phyloP scores from a whole-genome alignment of 2,329 filamentous ascomycete genomes.

The Botrytis pseudocinerea region DNA sequence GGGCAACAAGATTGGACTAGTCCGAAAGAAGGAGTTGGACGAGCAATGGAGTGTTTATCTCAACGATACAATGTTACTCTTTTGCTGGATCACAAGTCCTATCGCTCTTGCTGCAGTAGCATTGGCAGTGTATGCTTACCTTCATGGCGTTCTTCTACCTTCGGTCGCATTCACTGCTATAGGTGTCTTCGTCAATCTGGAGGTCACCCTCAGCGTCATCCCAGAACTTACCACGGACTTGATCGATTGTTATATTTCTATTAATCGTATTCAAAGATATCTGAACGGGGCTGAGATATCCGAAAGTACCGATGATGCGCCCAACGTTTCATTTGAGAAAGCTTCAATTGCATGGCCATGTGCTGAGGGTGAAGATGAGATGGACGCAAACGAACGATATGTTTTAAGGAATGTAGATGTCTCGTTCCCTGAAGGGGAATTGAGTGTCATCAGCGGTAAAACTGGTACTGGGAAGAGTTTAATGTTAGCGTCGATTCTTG shows the following conservation, averaged over 20 bases:
- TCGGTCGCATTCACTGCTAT: conserved; percentile 80
- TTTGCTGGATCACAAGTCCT: conserved; percentile 71
- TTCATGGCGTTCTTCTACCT: conserved; percentile 64
- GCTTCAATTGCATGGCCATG: conserved; percentile 75
- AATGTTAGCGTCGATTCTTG: conserved; percentile 70
- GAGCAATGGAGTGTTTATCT: conserved; percentile 67
- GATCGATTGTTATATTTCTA: conserved; percentile 72
- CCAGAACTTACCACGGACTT: conserved; percentile 71
- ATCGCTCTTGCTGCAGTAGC: conserved; percentile 72
- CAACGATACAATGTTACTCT: conserved; percentile 26
- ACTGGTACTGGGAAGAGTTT: conserved; percentile 79
- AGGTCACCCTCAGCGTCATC: conserved; percentile 68
- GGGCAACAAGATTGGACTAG: conserved; percentile 67
- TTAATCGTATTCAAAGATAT: conserved; percentile 71
- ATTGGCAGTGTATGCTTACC: conserved; percentile 64
- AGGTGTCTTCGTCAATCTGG: conserved; percentile 71
- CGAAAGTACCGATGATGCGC: conserved; percentile 53
- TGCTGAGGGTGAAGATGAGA: conserved; percentile 59
- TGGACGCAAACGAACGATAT: conserved; percentile 61
- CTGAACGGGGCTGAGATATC: conserved; percentile 65
- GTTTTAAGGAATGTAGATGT: conserved; percentile 64
- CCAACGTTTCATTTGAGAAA: conserved; percentile 64
- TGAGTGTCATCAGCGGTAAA: conserved; percentile 74
- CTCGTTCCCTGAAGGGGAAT: conserved; percentile 65
- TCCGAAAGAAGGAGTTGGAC: conserved; percentile 65